A percentile compares a stretch with the other conserved stretches of the same genome.
These are phyloP conservation scores for Monilinia fructigena DNA, from an alignment of 2,329 filamentous ascomycete species.

Conservation along the genomic window DNA sequence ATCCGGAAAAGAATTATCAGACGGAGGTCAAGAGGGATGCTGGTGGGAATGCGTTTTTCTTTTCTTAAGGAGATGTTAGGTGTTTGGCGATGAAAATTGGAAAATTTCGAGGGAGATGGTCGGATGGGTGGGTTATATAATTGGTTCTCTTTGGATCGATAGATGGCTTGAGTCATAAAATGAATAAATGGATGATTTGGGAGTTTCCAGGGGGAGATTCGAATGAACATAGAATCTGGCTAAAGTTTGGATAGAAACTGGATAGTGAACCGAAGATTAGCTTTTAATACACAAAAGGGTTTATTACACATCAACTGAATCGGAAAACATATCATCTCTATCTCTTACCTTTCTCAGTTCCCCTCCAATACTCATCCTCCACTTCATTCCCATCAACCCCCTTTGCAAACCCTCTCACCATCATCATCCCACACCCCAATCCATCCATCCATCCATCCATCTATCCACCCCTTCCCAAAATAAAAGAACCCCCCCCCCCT, in stretches of 20 bases:
- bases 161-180: not conserved
- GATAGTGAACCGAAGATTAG: not conserved
- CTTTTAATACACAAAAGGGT: not conserved
- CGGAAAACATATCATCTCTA: no score
- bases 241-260: slow-evolving; percentile 4
- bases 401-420: no score
- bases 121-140: not conserved
- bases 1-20: slow-evolving; percentile 82
- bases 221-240: not conserved
- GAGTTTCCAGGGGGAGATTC: no score
- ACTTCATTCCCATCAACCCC: not conserved
- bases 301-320: no score
- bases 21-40: slow-evolving; percentile 75
- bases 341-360: no score
- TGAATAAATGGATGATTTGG: not conserved
- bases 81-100: not conserved
- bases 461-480: not conserved
- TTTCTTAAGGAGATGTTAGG: slow-evolving; percentile 46
- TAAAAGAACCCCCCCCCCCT: not conserved
- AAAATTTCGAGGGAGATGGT: not conserved
- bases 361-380: not conserved
- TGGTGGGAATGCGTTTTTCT: slow-evolving; percentile 93
- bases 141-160: not conserved
- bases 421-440: not conserved
- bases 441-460: not conserved